Conservation (phyloP, 2,329 filamentous ascomycete genomes). For the Fusarium hainanense region DNA sequence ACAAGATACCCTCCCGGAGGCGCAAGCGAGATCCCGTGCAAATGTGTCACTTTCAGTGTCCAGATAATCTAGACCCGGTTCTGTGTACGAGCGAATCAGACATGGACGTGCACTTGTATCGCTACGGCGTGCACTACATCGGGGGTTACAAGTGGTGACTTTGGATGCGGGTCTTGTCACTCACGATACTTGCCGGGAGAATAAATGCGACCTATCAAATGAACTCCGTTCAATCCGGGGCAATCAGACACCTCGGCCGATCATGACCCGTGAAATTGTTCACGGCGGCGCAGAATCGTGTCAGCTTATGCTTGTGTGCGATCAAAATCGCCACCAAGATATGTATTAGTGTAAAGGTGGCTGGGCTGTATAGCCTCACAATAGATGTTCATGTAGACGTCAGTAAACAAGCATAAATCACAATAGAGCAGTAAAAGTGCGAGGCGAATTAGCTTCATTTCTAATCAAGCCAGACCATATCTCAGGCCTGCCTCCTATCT, state of each 20-base stretch:
- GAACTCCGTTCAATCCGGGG: not conserved
- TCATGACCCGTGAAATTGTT: conserved; percentile 1
- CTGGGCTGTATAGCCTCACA: not conserved
- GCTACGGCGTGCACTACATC: not conserved
- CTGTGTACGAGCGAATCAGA: not conserved
- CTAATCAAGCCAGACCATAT: conserved; percentile 32
- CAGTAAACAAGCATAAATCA: not conserved
- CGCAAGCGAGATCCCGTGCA: not conserved
- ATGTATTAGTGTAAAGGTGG: not conserved
- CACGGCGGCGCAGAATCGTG: not conserved
- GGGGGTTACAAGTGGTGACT: not conserved
- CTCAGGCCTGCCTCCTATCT: conserved; percentile 26
- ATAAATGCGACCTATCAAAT: conserved; percentile 3
- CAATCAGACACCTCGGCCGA: not conserved
- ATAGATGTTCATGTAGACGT: not conserved
- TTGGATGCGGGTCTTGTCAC: not conserved
- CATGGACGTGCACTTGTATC: not conserved
- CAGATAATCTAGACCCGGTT: not conserved
- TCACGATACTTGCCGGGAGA: not conserved
- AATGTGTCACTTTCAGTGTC: not conserved
- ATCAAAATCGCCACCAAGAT: conserved; percentile 12
- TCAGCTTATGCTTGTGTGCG: conserved; percentile 10
- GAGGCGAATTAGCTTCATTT: conserved; percentile 54
- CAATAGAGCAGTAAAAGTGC: not conserved
- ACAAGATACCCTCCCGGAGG: not conserved